These are phyloP conservation scores for Urostyla sp. DNA, from an alignment of 73 alveolate species.

Conservation along the genomic window DNA sequence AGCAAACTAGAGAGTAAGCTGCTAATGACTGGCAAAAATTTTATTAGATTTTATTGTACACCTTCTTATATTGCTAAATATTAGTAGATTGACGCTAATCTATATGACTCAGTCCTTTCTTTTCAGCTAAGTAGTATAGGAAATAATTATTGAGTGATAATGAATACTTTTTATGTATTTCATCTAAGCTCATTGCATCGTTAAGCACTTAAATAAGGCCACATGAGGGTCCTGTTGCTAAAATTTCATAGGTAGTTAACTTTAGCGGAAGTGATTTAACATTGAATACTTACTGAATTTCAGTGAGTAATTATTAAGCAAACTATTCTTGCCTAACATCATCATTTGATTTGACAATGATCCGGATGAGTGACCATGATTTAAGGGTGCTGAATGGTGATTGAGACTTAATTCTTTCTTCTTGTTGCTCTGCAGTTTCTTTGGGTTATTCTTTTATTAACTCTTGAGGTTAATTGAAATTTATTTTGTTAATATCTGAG, in stretches of 20 bases:
- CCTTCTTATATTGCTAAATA: no score
- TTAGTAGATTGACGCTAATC: no score
- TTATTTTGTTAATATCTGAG: no score
- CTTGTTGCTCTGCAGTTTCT: constrained; percentile 43
- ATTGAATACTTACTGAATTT: constrained; percentile 70
- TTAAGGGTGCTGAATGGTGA: constrained; percentile 63
- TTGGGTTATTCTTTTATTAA: no score
- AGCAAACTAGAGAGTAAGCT: constrained; percentile 89
- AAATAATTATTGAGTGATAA: no score
- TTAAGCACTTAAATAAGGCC: constrained; percentile 90
- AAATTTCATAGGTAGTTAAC: constrained; percentile 86
- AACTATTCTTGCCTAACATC: constrained; percentile 76
- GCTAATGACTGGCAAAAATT: constrained; percentile 91
- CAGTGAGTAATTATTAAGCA: constrained; percentile 71
- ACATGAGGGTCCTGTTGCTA: constrained; percentile 83
- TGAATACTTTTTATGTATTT: constrained; percentile 81
- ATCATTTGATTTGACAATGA: constrained; percentile 79
- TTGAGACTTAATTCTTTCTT: constrained; percentile 52
- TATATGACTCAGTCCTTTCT: no score
- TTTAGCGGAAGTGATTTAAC: constrained; percentile 58
- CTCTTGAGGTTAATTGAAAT: no score
- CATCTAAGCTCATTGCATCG: constrained; percentile 89
- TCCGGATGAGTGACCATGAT: constrained; percentile 53
- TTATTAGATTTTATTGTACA: constrained; percentile 60
- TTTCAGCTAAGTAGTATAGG: constrained; percentile 10